Percentiles rank a stretch among this genome's conserved stretches.
These are phyloP conservation scores for Amorphotheca resinae DNA, from an alignment of 495 filamentous ascomycete genomes.

Conservation along the genomic window DNA sequence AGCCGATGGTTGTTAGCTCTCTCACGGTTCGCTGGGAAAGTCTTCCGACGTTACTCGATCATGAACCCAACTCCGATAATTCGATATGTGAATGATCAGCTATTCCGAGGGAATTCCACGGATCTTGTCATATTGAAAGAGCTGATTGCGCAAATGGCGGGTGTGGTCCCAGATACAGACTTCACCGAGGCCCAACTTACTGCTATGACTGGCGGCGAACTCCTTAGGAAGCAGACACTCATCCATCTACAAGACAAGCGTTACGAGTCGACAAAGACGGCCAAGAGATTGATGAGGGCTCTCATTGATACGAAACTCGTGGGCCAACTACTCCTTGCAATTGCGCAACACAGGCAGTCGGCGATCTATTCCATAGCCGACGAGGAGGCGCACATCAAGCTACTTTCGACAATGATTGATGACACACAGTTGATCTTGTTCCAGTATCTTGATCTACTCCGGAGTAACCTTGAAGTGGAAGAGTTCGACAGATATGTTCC, in stretches of 20 bases:
- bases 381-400: slow-evolving; percentile 60
- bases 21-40: slow-evolving; percentile 72
- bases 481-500: slow-evolving; percentile 81
- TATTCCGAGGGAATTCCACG: slow-evolving; percentile 65
- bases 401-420: slow-evolving; percentile 75
- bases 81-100: slow-evolving; percentile 76
- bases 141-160: slow-evolving; percentile 80
- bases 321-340: slow-evolving; percentile 69
- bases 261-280: slow-evolving; percentile 51
- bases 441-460: slow-evolving; percentile 82
- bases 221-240: slow-evolving; percentile 67
- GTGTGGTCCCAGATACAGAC: slow-evolving; percentile 70
- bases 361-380: slow-evolving; percentile 61
- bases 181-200: slow-evolving; percentile 78
- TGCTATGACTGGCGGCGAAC: slow-evolving; percentile 74
- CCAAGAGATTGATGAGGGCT: slow-evolving; percentile 64
- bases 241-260: slow-evolving; percentile 66
- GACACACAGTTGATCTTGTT: slow-evolving; percentile 73
- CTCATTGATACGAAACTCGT: slow-evolving; percentile 60
- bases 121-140: slow-evolving; percentile 84
- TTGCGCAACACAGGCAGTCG: slow-evolving; percentile 76
- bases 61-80: slow-evolving; percentile 81
- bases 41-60: slow-evolving; percentile 66
- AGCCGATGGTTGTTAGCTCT: slow-evolving; percentile 82
- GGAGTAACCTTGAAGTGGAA: slow-evolving; percentile 58